Base-by-base conservation (phyloP, 805 yeast species). In the Pichia deserticola region DNA sequence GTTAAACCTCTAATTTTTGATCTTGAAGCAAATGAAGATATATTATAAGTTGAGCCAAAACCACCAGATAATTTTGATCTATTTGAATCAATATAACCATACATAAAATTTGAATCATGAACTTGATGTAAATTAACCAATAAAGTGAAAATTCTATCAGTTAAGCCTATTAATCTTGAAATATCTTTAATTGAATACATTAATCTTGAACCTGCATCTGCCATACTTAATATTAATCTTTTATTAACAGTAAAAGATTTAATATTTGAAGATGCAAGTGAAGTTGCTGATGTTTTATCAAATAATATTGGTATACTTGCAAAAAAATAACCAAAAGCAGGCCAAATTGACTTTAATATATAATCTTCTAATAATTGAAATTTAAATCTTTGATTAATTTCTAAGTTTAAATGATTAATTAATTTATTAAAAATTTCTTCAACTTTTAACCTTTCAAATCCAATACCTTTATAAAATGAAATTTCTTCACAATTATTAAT, bases 151-250 rank as follows among this genome's bases (percentile, higher is more conserved):
- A 90, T 85, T 55, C 97, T 71, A 58, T 88, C 92, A 0, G 97
- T 88, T 62, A 86, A 85, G 11, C 97, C 97, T 1, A 96, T 86
- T 48, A 90, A 75, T 64, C 84, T 90, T n/a, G 93, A 85, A 27
- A 90, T 77, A 66, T 89, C 97, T 64, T 90, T 90, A 57, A 89
- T 86, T 2, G 97, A 89, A 66, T 88, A 89, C 96, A 90, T 89
- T 68, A 90, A 76, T 57, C 97, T 75, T 12, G 95, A 85, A 5
- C 97, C 97, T 0, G 98, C 96, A 69, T 90, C 98, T 5, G 97
- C 96, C 63, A 90, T 75, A 4, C 93, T 84, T 56, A 90, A 75
- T 86, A 90, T 84, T 55, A 90, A 74, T 60, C 98, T 77, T 69
- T 90, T 90, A 72, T 90, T 90, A 48, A 88, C 89, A 59, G 90